Base-by-base conservation (phyloP, 768 basidiomycete genomes). In the Phanerochaete carnosa region DNA sequence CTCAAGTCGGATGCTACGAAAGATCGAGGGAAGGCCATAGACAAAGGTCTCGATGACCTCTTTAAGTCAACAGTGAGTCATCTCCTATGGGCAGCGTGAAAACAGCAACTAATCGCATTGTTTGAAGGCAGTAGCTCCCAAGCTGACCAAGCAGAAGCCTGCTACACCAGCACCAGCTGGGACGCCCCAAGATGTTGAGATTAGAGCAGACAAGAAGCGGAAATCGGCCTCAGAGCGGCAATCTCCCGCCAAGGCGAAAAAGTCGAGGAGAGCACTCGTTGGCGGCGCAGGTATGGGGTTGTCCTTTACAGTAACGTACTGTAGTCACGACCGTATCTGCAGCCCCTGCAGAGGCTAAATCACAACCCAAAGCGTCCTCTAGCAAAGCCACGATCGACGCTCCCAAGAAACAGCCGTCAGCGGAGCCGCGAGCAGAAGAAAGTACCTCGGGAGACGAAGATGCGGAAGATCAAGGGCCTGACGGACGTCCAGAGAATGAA, bases 31-130 rank as follows among this genome's bases (percentile, higher is more conserved):
- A 76, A 75, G 52, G 69, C 69, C 6, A 74, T 87, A 33, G 89
- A 90, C 66, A 72, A 70, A 13, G 75, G 72, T 5, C 63, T 80
- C 19, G 77, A 79, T 55, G 74, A 72, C 59, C 64, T 80, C 22
- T 80, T 80, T 66, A 69, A 69, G 28, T 69, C 75, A 28, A 73
- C 72, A 30, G 75, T 77, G 22, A 39, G 58, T 45, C 15, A 26
- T n/a, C 23, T 30, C 22, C 46, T 9, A 22, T 46, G 1, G 32
- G 22, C 52, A 37, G 35, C 13, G 23, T 30, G 12, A 23, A 29
- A 13, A 46, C 22, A 16, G 25, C 12, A 57, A 23, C 7, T 28
- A 13, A 35, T 45, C 12, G 19, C 13, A 12, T 5, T 55, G 9
- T 23, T 15, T 43, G 30, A 6, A 28, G 49, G 25, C 16, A 26